Base-by-base conservation (phyloP, 768 basidiomycete species). In the Mycena vitilis region DNA sequence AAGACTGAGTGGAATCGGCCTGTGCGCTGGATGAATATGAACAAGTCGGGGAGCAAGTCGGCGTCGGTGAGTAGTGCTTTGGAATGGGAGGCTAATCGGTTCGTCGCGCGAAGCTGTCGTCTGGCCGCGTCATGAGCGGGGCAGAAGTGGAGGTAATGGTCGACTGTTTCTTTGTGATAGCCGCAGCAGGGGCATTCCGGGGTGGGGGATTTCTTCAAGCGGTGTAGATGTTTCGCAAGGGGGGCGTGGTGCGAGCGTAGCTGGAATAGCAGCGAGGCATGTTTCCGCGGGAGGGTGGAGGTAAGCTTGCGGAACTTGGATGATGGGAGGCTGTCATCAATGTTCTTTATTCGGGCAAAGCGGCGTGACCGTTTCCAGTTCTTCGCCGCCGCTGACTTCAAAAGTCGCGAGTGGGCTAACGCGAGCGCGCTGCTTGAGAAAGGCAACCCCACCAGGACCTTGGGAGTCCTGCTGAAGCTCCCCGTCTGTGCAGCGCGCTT, bases 211-310 rank as follows among this genome's bases (percentile, higher is more conserved):
- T 44, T 44, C 9, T 44, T 44, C 42, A 44, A 16, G 15, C 15
- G 42, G 15, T 44, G 42, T 44, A 44, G 15, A 16, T 44, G 42
- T 16, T 16, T 44, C 4, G 42, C 42, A 5, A 44, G 15, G 9
- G 42, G 42, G 52, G 34, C 52, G 34, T 53, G 52, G 12, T 62
- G 60, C 16, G 60, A 42, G 18, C 51, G 60, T 0, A 62, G 60
- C 25, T 62, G 60, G 40, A 62, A 62, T 25, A 62, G 34, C 6
- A 62, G 38, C 0, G 60, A 23, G 23, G 60, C 49, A 20, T 62
- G 60, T 30, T 62, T 62, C 1, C 60, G 37, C 1, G 60, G 60
- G 20, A 52, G 40, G 22, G 11, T 10, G 15, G 40, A 8, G 1
- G 25, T 60, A 7, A 53, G 52, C 15, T 53, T 34, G 2, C 52